Base-by-base conservation (phyloP, 2,329 filamentous ascomycete species). In the Aspergillus neoniger region DNA sequence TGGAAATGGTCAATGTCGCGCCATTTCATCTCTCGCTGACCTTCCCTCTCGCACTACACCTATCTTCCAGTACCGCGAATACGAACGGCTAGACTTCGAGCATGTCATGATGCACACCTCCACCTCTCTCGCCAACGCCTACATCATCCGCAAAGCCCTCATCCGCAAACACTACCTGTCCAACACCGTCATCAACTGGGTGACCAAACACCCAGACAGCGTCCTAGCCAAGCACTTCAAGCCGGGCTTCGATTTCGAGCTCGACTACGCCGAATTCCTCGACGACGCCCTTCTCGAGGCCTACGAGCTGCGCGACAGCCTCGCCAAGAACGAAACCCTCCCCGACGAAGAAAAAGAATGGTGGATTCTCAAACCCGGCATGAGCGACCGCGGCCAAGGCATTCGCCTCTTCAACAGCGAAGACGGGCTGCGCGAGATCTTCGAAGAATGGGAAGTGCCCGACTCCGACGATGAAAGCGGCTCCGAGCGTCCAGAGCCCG, bases 281-380 rank as follows among this genome's bases (percentile, higher is more conserved):
- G 95, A 98, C 65, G 95, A 99, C 69, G 91, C 95, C 0, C 80
- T 99, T 7, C 83, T 96, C 2, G 95, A 99, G 75, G 90, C 91
- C 0, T 98, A 90, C 74, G 95, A 98, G 70, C 78, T 99, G 55
- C 84, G 88, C 19, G 91, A 91, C 59, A 93, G 90, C 67, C 83
- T 96, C 75, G 85, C 85, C 32, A 82, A 82, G 49, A 96, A 96
- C 68, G 85, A 85, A 53, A 74, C 76, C 25, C 82, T 81, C 39
- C 94, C 95, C 63, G 85, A 84, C 17, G 67, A 76, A 9, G 79
- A 84, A 44, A 83, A 84, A 61, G 87, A 96, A 73, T 99, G 94
- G 94, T 99, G 95, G 95, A 98, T 99, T 66, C 77, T 99, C 61
- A 99, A 99, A 78, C 94, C 95, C 0, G 90, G 94, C 8, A 98